Percentiles rank a stretch among this genome's conserved stretches.
phyloP scores from a whole-genome alignment of 345 rosid species.

The Xanthoceras sorbifolium region DNA sequence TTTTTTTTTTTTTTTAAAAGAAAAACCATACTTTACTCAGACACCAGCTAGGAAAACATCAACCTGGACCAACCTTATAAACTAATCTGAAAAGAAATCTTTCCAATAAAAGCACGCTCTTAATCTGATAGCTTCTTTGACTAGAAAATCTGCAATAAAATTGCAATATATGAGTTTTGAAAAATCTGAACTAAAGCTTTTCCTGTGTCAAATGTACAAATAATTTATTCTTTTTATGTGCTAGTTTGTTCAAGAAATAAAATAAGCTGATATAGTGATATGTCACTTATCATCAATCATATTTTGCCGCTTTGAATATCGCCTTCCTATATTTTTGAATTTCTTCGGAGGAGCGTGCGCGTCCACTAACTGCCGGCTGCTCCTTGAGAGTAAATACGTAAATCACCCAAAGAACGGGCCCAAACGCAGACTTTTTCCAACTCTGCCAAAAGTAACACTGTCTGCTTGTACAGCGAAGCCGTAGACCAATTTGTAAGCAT shows the following conservation, averaged over 20 bases:
- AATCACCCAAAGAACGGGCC: neutral
- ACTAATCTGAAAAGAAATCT: no score
- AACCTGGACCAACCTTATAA: no score
- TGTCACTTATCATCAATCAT: neutral
- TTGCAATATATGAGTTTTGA: no score
- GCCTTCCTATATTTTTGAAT: conserved; percentile 11
- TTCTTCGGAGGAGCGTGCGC: conserved; percentile 19
- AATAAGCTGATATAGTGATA: neutral
- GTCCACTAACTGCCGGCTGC: neutral
- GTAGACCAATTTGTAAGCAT: neutral
- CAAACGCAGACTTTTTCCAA: neutral
- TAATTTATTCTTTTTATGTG: neutral
- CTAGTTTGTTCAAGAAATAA: neutral
- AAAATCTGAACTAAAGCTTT: neutral
- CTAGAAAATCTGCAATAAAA: no score
- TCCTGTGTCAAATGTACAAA: neutral
- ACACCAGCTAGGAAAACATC: no score
- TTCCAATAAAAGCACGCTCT: no score
- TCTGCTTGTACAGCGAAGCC: neutral
- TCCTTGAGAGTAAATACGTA: neutral
- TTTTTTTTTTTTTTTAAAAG: no score
- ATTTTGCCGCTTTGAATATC: neutral
- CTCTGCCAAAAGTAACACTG: neutral
- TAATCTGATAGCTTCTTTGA: no score
- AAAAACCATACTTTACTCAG: no score